A percentile compares a stretch with the other conserved stretches of the same genome.
Evolutionary conservation across 345 rosid species (phyloP).

Genomic region (Fremontodendron californicum): DNA sequence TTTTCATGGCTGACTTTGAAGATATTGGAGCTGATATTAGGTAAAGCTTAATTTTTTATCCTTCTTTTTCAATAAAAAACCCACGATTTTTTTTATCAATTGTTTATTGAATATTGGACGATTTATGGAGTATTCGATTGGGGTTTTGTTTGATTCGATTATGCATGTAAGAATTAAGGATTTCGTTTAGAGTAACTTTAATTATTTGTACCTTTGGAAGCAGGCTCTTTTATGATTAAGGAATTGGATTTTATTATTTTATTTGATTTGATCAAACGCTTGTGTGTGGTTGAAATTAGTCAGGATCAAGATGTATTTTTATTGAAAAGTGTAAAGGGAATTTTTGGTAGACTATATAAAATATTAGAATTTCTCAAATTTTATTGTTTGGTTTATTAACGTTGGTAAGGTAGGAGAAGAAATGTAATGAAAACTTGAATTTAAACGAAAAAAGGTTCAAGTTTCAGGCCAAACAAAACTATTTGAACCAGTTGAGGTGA

Average conservation of each 20-base stretch:
- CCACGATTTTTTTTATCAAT: not conserved
- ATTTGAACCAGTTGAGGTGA: not conserved
- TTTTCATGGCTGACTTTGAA: slow-evolving; percentile 43
- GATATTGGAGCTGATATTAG: slow-evolving; percentile 50
- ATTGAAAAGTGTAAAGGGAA: not conserved
- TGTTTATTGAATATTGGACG: not conserved
- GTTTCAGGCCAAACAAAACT: not conserved
- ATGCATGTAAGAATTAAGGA: not conserved
- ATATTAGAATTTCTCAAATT: not conserved
- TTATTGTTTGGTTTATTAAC: not conserved
- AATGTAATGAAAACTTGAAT: not conserved
- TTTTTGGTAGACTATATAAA: not conserved
- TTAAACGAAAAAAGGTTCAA: not conserved
- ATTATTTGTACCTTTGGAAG: not conserved
- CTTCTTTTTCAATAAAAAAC: not conserved
- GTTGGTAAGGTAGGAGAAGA: not conserved
- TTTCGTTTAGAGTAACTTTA: not conserved
- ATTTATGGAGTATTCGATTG: not conserved
- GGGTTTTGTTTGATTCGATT: not conserved
- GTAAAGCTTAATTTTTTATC: slow-evolving; percentile 16
- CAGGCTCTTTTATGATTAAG: not conserved
- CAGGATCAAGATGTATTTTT: slow-evolving; percentile 5
- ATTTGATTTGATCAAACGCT: not conserved
- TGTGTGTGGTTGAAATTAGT: not conserved
- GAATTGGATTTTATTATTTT: not conserved